Conservation (phyloP, 1,284 basidiomycete species). For the Chalciporus sp. region DNA sequence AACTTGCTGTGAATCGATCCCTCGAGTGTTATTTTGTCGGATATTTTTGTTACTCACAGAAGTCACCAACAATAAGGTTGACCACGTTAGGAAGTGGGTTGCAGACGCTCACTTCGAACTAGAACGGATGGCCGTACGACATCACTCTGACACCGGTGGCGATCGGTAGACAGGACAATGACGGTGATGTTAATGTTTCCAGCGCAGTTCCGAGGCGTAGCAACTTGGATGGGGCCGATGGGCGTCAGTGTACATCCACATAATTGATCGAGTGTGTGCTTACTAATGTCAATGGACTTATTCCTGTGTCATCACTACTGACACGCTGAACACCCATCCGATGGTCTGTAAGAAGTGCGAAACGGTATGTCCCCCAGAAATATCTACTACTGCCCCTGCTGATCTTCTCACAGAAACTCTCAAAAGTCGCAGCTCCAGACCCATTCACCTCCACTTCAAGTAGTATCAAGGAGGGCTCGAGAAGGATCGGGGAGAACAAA, state of each 20-base stretch:
- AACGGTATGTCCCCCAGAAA: conserved; percentile 43
- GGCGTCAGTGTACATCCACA: too few relatives aligned
- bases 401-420: conserved; percentile 62
- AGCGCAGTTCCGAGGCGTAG: neutral
- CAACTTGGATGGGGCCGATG: too few relatives aligned
- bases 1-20: conserved; percentile 34
- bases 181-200: neutral
- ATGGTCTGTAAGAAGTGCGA: conserved; percentile 84
- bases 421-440: conserved; percentile 80
- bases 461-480: conserved; percentile 75
- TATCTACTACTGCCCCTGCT: conserved; percentile 5
- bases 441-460: conserved; percentile 72
- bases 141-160: neutral
- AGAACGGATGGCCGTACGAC: conserved; percentile 6
- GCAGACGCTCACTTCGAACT: neutral
- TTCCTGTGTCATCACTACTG: neutral
- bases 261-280: neutral
- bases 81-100: conserved; percentile 22
- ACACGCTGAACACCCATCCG: conserved; percentile 14
- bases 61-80: conserved; percentile 31
- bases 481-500: conserved; percentile 85
- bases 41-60: conserved; percentile 28
- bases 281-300: neutral
- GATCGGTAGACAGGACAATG: neutral
- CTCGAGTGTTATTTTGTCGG: conserved; percentile 30